Conservation (phyloP, 2,329 filamentous ascomycete genomes). For the Xylaria sp. region DNA sequence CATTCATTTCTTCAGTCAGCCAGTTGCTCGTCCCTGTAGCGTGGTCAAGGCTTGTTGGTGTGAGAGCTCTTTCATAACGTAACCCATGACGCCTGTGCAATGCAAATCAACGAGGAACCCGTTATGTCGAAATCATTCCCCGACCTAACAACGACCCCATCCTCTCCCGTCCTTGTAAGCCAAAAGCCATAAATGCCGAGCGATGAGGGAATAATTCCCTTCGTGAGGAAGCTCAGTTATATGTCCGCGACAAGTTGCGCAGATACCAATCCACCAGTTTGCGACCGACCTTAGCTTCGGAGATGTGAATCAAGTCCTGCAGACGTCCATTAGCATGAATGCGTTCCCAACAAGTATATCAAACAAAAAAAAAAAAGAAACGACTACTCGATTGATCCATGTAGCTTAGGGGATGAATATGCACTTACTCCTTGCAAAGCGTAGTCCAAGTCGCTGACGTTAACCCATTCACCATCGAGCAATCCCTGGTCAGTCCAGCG, state of each 20-base stretch:
- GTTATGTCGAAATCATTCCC: conserved; percentile 25
- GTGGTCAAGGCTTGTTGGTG: conserved; percentile 12
- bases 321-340: conserved; percentile 24
- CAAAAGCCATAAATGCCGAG: conserved; percentile 18
- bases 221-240: conserved; percentile 50
- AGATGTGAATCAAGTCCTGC: conserved; percentile 95
- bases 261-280: conserved; percentile 99
- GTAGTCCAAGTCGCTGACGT: conserved; percentile 93
- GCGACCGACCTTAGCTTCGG: conserved; percentile 94
- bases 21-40: conserved; percentile 10
- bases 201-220: conserved; percentile 13
- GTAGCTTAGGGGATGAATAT: neutral
- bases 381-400: no score
- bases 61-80: conserved; percentile 23
- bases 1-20: conserved; percentile 9
- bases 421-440: conserved; percentile 82
- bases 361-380: conserved; percentile 18
- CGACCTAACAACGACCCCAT: conserved; percentile 19
- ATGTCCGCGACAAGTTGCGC: conserved; percentile 90
- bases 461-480: conserved; percentile 86
- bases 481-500: conserved; percentile 88
- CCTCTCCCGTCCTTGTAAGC: conserved; percentile 13
- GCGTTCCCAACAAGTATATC: conserved; percentile 22
- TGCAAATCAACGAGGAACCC: conserved; percentile 35
- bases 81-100: conserved; percentile 37